Evolutionary conservation across 2,329 filamentous ascomycete genomes (phyloP).

Genomic region (Fusarium chlamydosporum): DNA sequence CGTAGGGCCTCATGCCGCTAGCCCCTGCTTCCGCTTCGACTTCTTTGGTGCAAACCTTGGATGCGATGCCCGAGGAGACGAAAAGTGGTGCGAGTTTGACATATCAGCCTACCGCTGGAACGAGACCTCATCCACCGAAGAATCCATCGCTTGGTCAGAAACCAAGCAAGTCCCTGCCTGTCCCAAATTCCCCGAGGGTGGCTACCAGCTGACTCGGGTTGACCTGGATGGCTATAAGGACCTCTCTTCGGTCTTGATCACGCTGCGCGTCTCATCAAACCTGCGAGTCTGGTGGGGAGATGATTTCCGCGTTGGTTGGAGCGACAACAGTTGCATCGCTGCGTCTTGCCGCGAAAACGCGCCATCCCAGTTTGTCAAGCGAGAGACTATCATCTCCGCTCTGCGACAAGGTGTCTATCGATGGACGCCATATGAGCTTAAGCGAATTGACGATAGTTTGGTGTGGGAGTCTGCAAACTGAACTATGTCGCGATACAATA

Average conservation of each 20-base stretch:
- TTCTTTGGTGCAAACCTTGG: constrained; percentile 58
- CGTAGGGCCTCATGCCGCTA: constrained; percentile 56
- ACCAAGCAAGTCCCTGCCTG: constrained; percentile 58
- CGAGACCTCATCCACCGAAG: constrained; percentile 51
- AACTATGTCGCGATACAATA: constrained; percentile 37
- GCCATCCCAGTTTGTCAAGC: constrained; percentile 51
- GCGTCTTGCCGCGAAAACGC: constrained; percentile 54
- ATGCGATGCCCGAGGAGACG: constrained; percentile 55
- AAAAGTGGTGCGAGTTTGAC: constrained; percentile 60
- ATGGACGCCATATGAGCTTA: constrained; percentile 54
- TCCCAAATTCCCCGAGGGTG: constrained; percentile 52
- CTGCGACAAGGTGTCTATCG: constrained; percentile 55
- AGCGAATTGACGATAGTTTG: constrained; percentile 53
- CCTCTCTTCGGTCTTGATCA: constrained; percentile 58
- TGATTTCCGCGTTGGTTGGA: constrained; percentile 59
- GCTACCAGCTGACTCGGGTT: constrained; percentile 56
- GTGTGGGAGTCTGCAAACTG: constrained; percentile 52
- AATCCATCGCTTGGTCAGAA: constrained; percentile 59
- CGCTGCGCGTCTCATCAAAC: constrained; percentile 56
- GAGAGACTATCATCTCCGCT: constrained; percentile 53
- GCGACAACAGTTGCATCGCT: constrained; percentile 59
- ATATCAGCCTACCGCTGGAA: constrained; percentile 60
- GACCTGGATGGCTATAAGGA: constrained; percentile 57
- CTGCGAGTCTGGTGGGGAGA: constrained; percentile 60
- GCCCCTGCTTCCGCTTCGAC: constrained; percentile 58